Evolutionary conservation across 2,329 filamentous ascomycete genomes (phyloP), one percentile per base, ranked within the genome.

Genomic region (Tricladium varicosporioides): DNA sequence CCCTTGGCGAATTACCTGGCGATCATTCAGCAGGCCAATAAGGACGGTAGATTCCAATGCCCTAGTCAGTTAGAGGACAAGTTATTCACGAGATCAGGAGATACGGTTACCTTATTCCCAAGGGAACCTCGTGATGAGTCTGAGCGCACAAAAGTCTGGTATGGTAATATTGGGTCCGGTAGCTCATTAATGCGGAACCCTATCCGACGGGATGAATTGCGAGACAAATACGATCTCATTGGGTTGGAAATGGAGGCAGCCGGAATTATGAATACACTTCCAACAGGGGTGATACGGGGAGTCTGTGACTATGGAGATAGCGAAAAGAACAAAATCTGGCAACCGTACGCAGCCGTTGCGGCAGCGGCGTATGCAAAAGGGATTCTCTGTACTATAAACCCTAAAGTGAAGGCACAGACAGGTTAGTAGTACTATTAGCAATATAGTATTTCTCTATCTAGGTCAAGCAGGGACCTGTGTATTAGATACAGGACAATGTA

Each of bases 151-250:
- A 13, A 15, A 19, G 22, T 33, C 2, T 50, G 48, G 48, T 61
- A 61, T 33, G 53, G 56, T 22, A 56, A 16, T 15, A 61, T 61
- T 54, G 56, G 53, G 10, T 61, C 56, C 15, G 50, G 53, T 10
- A 60, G 58, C 16, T 27, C 54, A 16, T 27, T 60, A 15, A 51
- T 54, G 51, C 57, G 50, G 47, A 16, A 56, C 43, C 45, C 48
- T 15, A n/a, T 10, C 8, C 36, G 42, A 31, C 16, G 8, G 22
- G 45, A 51, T 9, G n/a, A 16, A 58, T 54, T n/a, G 1, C 16
- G 15, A 14, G 27, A 27, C 8, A 5, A 27, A 10, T 27, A 48
- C n/a, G 32, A 33, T 5, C 2, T 62, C 15, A 36, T 36, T 8
- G 32, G 32, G 32, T 13, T 36, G 32, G 32, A 36, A 13, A 36